These are phyloP conservation scores for Coemansia sp. DNA, from an alignment of 192 early-diverging fungal species.

Conservation along the genomic window DNA sequence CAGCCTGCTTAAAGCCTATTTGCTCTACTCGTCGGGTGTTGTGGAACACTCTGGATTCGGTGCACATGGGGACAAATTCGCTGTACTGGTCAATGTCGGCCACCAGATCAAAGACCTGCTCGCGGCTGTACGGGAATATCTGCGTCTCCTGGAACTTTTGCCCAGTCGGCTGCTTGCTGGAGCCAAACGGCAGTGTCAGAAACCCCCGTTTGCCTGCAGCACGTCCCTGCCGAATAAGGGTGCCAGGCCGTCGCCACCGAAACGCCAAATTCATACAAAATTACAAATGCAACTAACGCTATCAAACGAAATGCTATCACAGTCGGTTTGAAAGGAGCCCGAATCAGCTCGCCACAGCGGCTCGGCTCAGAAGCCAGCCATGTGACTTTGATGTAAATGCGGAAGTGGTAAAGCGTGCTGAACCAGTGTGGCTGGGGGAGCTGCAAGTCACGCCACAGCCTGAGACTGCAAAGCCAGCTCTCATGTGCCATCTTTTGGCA, in stretches of 20 bases:
- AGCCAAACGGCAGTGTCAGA: slow-evolving; percentile 11
- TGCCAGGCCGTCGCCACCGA: too few relatives aligned
- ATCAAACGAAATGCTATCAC: too few relatives aligned
- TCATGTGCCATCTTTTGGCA: too few relatives aligned
- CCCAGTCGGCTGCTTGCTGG: neutral
- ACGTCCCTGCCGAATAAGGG: neutral
- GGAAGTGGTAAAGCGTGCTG: too few relatives aligned
- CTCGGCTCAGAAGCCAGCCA: neutral
- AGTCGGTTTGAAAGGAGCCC: too few relatives aligned
- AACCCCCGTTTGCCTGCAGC: slow-evolving; percentile 15
- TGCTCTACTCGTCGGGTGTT: slow-evolving; percentile 12
- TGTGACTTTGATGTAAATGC: neutral
- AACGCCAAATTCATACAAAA: too few relatives aligned
- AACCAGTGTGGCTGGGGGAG: slow-evolving; percentile 3
- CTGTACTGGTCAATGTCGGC: slow-evolving; percentile 78
- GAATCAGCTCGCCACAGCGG: too few relatives aligned
- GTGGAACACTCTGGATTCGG: slow-evolving; percentile 57
- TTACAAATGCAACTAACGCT: too few relatives aligned
- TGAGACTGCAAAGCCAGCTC: neutral
- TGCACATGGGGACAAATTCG: slow-evolving; percentile 82
- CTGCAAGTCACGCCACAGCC: slow-evolving; percentile 10
- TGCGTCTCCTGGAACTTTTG: slow-evolving; percentile 57
- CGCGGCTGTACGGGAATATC: slow-evolving; percentile 53
- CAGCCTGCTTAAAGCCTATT: slow-evolving; percentile 3
- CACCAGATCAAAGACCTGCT: slow-evolving; percentile 78